Percentiles rank a stretch among this genome's conserved stretches.
Evolutionary conservation across 768 basidiomycete species (phyloP).

Genomic region (Kwoniella sp.): DNA sequence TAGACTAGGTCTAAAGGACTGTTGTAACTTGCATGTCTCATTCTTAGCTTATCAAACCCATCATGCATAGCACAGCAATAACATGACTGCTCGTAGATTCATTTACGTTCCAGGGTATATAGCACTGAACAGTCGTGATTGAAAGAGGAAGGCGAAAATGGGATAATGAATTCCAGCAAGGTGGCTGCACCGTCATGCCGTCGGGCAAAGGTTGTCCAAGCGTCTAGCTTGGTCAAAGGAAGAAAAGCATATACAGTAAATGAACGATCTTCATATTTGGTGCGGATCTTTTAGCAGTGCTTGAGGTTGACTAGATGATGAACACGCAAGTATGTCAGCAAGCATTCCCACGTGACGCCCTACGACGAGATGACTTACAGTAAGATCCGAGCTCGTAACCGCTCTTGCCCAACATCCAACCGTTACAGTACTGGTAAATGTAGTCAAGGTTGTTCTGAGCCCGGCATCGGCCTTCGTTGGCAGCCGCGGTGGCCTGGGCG

Average conservation of each 20-base stretch:
- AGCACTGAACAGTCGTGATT: not conserved
- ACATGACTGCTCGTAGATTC: not conserved
- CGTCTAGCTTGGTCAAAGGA: constrained; percentile 15
- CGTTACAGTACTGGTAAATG: constrained; percentile 44
- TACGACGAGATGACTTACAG: constrained; percentile 28
- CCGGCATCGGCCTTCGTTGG: constrained; percentile 61
- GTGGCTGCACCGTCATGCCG: not conserved
- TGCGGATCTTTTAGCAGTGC: constrained; percentile 23
- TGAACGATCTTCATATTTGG: too few species aligned
- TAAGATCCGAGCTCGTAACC: constrained; percentile 42
- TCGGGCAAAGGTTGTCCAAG: not conserved
- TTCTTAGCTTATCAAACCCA: not conserved
- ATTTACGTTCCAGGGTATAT: not conserved
- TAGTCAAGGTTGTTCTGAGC: constrained; percentile 84
- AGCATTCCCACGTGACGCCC: not conserved
- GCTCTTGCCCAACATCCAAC: constrained; percentile 51
- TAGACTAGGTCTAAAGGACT: not conserved
- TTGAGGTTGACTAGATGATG: constrained; percentile 30
- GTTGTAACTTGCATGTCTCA: not conserved
- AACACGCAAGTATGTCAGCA: not conserved
- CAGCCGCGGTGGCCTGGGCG: constrained; percentile 56
- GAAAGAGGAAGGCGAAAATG: not conserved
- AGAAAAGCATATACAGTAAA: constrained; percentile 3
- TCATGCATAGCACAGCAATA: constrained; percentile 15
- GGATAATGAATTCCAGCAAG: not conserved